A percentile compares a stretch with the other conserved stretches of the same genome.
Conservation (phyloP, 2,329 filamentous ascomycete genomes). For the Chaetomium globosum region DNA sequence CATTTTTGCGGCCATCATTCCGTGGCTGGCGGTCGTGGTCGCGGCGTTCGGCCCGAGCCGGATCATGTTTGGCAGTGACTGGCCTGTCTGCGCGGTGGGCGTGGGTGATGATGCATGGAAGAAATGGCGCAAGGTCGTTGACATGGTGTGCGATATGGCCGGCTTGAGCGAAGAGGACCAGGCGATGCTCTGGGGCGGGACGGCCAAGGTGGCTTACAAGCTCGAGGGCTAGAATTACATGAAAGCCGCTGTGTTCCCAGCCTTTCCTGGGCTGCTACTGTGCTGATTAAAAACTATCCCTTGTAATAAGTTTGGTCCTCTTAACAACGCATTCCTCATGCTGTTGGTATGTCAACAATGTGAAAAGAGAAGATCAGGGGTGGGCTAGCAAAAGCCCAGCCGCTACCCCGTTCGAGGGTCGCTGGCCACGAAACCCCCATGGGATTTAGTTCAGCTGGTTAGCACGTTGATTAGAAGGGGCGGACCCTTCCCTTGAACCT, state of each 20-base stretch:
- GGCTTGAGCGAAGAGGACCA: conserved; percentile 63
- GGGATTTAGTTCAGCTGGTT: conserved; percentile 8
- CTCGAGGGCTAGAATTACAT: conserved; percentile 40
- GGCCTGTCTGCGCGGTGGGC: conserved; percentile 83
- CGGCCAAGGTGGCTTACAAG: conserved; percentile 71
- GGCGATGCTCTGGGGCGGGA: conserved; percentile 70
- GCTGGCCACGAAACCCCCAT: conserved; percentile 14
- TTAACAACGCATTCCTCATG: background rate
- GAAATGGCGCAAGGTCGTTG: conserved; percentile 74
- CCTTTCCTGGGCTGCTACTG: background rate
- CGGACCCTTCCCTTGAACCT: background rate
- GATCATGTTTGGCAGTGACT: conserved; percentile 90
- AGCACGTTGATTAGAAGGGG: background rate
- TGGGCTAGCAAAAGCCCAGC: conserved; percentile 4
- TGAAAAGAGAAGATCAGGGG: background rate
- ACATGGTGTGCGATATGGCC: conserved; percentile 65
- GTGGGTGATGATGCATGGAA: conserved; percentile 63
- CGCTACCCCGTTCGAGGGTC: conserved; percentile 4
- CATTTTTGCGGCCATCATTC: conserved; percentile 65
- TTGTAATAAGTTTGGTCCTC: background rate
- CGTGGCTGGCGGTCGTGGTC: conserved; percentile 74
- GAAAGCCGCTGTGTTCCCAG: background rate
- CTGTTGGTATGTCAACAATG: background rate
- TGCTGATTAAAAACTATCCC: background rate
- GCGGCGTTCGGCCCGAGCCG: conserved; percentile 70